A percentile compares a stretch with the other conserved stretches of the same genome.
Evolutionary conservation across 108 stramenopile species (phyloP).

Genomic region (Cyclotella atomus): DNA sequence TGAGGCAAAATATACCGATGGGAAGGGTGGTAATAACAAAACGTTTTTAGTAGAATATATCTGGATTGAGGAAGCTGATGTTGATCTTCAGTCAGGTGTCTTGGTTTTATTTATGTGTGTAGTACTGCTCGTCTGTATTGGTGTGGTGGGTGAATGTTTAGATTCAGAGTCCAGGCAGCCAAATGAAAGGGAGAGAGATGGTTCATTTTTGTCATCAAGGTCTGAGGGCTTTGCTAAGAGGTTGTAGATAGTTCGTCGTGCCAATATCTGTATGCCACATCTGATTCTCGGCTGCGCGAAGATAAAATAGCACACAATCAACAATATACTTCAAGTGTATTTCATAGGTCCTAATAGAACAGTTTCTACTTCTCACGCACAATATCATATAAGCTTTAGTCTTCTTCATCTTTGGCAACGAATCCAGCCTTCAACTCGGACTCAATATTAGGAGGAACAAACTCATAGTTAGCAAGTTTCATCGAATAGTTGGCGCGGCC

Average conservation of each 20-base stretch:
- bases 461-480: constrained; percentile 96
- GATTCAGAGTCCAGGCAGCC: background rate
- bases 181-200: background rate
- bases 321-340: background rate
- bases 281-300: background rate
- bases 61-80: constrained; percentile 50
- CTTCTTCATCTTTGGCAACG: constrained; percentile 70
- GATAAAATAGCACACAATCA: background rate
- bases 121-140: constrained; percentile 15
- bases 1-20: constrained; percentile 17
- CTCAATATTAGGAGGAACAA: constrained; percentile 94
- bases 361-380: background rate
- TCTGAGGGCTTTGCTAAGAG: constrained; percentile 9
- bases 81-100: constrained; percentile 34
- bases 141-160: constrained; percentile 18
- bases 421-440: constrained; percentile 91
- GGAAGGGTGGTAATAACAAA: background rate
- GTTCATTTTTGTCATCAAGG: background rate
- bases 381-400: constrained; percentile 3
- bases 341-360: background rate
- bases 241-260: background rate
- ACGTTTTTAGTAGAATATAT: constrained; percentile 40
- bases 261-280: too few relatives aligned
- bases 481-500: constrained; percentile 98
- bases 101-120: constrained; percentile 25